Evolutionary conservation across 225 moss, liverwort and hornwort species (phyloP).

Genomic region (Sphagnum tenellum): DNA sequence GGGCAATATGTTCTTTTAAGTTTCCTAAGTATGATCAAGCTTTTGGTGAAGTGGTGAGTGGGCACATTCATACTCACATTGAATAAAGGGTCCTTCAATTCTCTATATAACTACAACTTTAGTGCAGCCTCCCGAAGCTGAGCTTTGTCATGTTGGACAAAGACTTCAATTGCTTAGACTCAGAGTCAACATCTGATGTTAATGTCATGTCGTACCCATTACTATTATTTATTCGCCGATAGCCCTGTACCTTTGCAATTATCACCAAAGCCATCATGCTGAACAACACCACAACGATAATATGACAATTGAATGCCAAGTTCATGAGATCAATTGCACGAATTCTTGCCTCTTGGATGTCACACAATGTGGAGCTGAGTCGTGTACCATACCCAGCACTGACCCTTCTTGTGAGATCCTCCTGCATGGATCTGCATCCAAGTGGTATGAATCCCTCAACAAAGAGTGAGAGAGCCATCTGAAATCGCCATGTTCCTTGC

Average conservation of each 20-base stretch:
- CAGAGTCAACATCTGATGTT: too few relatives aligned
- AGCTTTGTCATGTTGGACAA: too few relatives aligned
- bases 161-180: too few relatives aligned
- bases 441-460: conserved; percentile 60
- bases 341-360: conserved; percentile 29
- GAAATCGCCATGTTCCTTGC: conserved; percentile 81
- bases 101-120: too few relatives aligned
- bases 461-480: conserved; percentile 66
- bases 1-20: too few relatives aligned
- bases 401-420: conserved; percentile 37
- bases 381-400: conserved; percentile 17
- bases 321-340: conserved; percentile 73
- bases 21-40: too few relatives aligned
- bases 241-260: conserved; percentile 56
- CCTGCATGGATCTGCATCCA: conserved; percentile 59
- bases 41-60: too few relatives aligned
- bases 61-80: too few relatives aligned
- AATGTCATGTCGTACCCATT: too few relatives aligned
- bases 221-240: conserved; percentile 18
- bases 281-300: conserved; percentile 48
- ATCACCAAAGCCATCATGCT: conserved; percentile 40
- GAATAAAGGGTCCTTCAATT: too few relatives aligned
- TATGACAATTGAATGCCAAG: conserved; percentile 70
- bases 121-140: too few relatives aligned
- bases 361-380: conserved; percentile 61